Evolutionary conservation across 1,284 basidiomycete species (phyloP).

Genomic region (Ustanciosporium gigantosporum): DNA sequence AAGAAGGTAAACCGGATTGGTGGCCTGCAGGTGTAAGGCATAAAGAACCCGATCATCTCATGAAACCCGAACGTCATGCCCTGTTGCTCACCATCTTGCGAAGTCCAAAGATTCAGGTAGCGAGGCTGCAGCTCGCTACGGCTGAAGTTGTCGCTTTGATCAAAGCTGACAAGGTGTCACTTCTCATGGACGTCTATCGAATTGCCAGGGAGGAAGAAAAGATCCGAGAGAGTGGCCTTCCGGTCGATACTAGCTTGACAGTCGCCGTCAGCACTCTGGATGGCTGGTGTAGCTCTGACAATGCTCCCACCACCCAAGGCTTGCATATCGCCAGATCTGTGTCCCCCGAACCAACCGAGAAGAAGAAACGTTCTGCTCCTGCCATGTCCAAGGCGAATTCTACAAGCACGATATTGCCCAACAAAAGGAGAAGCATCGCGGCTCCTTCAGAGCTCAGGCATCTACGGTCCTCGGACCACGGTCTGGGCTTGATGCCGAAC

Average conservation of each 20-base stretch:
- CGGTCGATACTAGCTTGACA: conserved; percentile 35
- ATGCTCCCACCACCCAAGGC: conserved; percentile 9
- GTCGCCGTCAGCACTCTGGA: conserved; percentile 48
- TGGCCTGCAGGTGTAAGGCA: conserved; percentile 66
- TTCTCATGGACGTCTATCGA: conserved; percentile 65
- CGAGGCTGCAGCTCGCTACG: conserved; percentile 64
- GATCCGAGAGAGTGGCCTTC: conserved; percentile 35
- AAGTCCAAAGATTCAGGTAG: conserved; percentile 61
- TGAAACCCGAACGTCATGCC: conserved; percentile 63
- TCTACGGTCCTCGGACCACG: background rate
- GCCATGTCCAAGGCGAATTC: conserved; percentile 19
- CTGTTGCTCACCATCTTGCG: conserved; percentile 64
- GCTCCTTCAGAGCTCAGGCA: background rate
- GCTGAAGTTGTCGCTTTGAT: conserved; percentile 64
- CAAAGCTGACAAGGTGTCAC: conserved; percentile 62
- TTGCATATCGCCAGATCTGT: conserved; percentile 16
- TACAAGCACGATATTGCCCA: conserved; percentile 1
- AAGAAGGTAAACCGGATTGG: conserved; percentile 65
- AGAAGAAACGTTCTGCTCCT: conserved; percentile 1
- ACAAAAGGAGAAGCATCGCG: conserved; percentile 15
- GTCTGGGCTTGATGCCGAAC: background rate
- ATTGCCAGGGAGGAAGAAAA: conserved; percentile 63
- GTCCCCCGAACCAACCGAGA: conserved; percentile 13
- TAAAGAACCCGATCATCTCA: conserved; percentile 66
- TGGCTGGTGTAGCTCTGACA: conserved; percentile 39